Base-by-base conservation (phyloP, 192 early-diverging fungal species). In the Rhizophagus prolifer region DNA sequence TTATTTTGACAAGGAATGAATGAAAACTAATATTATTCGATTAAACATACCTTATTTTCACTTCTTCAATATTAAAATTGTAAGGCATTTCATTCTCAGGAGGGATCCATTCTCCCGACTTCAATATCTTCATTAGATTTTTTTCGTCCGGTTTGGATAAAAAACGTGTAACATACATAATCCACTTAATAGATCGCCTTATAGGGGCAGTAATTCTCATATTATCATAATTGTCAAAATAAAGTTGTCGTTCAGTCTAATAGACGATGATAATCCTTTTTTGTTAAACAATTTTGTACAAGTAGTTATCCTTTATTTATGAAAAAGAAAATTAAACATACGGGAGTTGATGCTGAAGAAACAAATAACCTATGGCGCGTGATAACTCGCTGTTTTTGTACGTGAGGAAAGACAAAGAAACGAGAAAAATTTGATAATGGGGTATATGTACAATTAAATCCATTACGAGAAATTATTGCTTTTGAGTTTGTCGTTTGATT, bases 71-170 rank as follows among this genome's bases (percentile, higher is more conserved):
- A n/a, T 78, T 77, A 61, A 89, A 88, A 9, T 86, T 75, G 72
- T 80, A 78, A 23, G 88, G 89, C 74, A 91, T 75, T 10, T 74
- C 81, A 14, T 81, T 72, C 26, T 83, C 83, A 10, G 85, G 78
- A 26, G 87, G 83, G 1, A 84, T 76, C 25, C 81, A 76, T 13
- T 82, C 79, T 6, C 59, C 81, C 74, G 47, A 77, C 74, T 67
- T 81, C 74, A 74, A 72, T 79, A 58, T 84, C 12, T 61, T 64
- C 70, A 71, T 44, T 46, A 78, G 31, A 4, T 16, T 23, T 14
- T 31, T 74, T 34, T n/a, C 46, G 59, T 78, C 84, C 63, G 82
- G 78, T 70, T 65, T 77, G 61, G 80, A 46, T 34, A 87, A 34
- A 50, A 81, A 82, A 10, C 79, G 81, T 4, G 84, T 82, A 58